phyloP scores from a whole-genome alignment of 1,284 basidiomycete species.

The Papiliotrema nemorosa region DNA sequence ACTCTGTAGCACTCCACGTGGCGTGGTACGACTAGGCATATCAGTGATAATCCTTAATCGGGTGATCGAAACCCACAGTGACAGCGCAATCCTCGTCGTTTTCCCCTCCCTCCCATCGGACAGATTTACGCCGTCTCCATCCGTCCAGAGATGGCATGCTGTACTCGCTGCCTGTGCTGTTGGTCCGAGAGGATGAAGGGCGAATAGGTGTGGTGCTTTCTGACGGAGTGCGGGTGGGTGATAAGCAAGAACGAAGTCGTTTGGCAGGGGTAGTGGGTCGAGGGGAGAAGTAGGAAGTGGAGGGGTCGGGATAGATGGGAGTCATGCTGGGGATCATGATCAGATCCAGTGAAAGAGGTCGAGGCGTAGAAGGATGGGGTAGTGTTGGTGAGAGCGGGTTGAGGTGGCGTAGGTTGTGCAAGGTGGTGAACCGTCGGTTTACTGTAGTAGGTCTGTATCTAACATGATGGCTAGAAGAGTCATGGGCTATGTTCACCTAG shows the following conservation, averaged over 20 bases:
- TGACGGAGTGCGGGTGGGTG: constrained; percentile 25
- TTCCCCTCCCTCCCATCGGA: constrained; percentile 34
- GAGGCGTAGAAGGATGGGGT: neutral
- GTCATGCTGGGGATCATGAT: neutral
- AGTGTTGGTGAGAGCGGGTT: neutral
- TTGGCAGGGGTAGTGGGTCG: constrained; percentile 14
- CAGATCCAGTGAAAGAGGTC: neutral
- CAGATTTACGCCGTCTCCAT: constrained; percentile 34
- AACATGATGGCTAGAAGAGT: neutral
- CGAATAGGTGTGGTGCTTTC: constrained; percentile 8
- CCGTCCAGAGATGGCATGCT: constrained; percentile 9
- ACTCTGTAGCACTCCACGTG: constrained; percentile 47
- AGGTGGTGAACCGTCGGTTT: neutral
- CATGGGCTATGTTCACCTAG: neutral
- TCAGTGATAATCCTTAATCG: neutral
- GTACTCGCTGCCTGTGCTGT: neutral
- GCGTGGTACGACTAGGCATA: constrained; percentile 36
- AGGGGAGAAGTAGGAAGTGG: constrained; percentile 3
- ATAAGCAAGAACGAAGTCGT: constrained; percentile 42
- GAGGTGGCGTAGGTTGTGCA: neutral
- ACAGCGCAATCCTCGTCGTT: constrained; percentile 33
- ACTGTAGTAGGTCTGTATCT: neutral
- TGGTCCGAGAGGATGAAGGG: constrained; percentile 13
- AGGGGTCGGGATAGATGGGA: neutral
- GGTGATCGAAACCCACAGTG: constrained; percentile 32